Percentiles rank a stretch among this genome's conserved stretches.
phyloP scores from a whole-genome alignment of 129 eudicot species.

The Daucus carota region DNA sequence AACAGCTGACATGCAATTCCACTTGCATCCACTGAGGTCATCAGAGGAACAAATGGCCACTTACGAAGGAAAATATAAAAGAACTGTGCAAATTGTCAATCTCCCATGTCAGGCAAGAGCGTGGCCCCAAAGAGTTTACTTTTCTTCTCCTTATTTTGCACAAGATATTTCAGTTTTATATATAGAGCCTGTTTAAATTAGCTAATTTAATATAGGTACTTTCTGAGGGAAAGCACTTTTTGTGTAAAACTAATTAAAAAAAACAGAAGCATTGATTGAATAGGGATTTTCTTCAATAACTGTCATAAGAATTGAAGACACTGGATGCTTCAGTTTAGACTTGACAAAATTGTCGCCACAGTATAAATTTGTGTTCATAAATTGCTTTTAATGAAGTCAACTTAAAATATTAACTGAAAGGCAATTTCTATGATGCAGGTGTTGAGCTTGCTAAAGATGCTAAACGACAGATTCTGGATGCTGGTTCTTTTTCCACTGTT shows the following conservation, averaged over 20 bases:
- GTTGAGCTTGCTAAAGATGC: conserved; percentile 6
- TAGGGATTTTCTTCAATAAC: background rate
- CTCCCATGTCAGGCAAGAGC: conserved; percentile 24
- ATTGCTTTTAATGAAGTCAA: background rate
- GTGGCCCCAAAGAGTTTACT: conserved; percentile 3
- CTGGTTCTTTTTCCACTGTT: conserved; percentile 9
- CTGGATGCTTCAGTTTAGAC: background rate
- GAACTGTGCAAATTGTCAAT: conserved; percentile 3
- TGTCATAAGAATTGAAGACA: background rate
- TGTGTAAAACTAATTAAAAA: too few relatives aligned
- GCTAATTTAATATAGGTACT: background rate
- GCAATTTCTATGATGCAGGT: conserved; percentile 12
- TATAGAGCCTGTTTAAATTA: background rate
- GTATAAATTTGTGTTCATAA: background rate
- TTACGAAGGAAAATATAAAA: conserved; percentile 1
- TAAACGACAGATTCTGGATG: conserved; percentile 18
- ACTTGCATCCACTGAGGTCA: background rate
- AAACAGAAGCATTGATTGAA: background rate
- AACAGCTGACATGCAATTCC: conserved; percentile 2
- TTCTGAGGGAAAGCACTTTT: background rate
- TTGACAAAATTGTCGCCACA: background rate
- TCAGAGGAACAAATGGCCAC: background rate
- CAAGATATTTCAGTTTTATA: background rate
- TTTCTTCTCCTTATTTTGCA: background rate
- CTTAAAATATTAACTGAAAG: background rate